Evolutionary conservation across 176 grass and related monocot genomes (phyloP), one percentile per base, ranked within the genome.

Genomic region (Oryza meridionalis): DNA sequence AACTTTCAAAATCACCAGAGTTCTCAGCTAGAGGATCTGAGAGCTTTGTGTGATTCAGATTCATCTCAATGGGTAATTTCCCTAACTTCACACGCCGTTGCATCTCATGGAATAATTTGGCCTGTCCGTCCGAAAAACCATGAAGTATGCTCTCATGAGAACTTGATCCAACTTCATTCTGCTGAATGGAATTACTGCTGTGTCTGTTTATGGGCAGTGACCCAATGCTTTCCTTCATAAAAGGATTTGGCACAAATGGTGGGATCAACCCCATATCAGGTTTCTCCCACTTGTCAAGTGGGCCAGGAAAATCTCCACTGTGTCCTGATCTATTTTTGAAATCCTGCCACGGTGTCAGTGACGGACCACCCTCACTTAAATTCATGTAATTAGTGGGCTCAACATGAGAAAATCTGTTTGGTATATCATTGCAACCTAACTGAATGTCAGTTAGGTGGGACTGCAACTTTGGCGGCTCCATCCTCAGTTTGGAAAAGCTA

Each of bases 381-480:
- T 84, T 87, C 71, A 92, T 80, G 67, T 90, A 88, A 86, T 71
- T 80, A 6, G 81, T 37, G 64, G 77, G 73, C 21, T 93, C 93
- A 72, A 84, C 79, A 68, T 87, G 81, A 46, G 89, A 85, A 84
- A 95, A 88, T 77, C 85, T 89, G 77, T 88, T 78, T 19, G 80
- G 70, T 50, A 96, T 46, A 75, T 99, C 96, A 83, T 84, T 80
- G 71, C 84, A 96, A 37, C 93, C 93, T 88, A 96, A 90, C 69
- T 99, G 93, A 70, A 96, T 99, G 72, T 96, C 96, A 67, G 96
- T 96, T 70, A 99, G 82, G 77, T 99, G 93, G 70, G 91, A 87
- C 9, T 87, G 91, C 67, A 95, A 89, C 70, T 91, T 92, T 43
- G 85, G 87, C 6, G 89, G 84, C 58, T 94, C 95, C 73, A 82